phyloP scores from a whole-genome alignment of 2,329 filamentous ascomycete genomes.

The Aureobasidium sp. region DNA sequence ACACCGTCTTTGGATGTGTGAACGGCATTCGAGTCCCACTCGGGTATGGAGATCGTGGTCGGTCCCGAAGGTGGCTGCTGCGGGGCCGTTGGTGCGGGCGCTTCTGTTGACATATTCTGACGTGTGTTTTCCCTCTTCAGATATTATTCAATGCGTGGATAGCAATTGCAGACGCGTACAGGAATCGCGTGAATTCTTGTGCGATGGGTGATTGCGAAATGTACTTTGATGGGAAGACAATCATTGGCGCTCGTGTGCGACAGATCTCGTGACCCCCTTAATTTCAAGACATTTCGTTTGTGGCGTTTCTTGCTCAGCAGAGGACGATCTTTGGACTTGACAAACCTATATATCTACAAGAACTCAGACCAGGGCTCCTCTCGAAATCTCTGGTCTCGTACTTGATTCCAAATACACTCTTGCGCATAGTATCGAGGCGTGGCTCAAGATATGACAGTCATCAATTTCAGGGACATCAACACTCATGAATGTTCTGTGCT shows the following conservation, averaged over 20 bases:
- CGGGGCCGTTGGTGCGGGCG: slow-evolving; percentile 1
- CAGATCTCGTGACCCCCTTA: slow-evolving; percentile 7
- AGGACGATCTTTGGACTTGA: neutral
- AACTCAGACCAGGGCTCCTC: no score
- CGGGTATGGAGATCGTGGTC: slow-evolving; percentile 20
- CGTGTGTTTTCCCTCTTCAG: neutral
- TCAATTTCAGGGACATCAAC: no score
- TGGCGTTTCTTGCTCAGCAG: neutral
- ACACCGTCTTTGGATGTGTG: slow-evolving; percentile 5
- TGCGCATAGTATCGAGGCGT: no score
- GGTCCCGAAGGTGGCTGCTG: slow-evolving; percentile 1
- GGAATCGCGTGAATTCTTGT: neutral
- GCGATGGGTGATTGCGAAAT: neutral
- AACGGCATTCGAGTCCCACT: slow-evolving; percentile 22
- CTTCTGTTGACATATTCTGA: slow-evolving; percentile 11
- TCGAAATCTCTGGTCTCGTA: no score
- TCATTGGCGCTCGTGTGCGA: neutral
- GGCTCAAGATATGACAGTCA: no score
- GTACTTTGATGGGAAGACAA: neutral
- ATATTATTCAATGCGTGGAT: neutral
- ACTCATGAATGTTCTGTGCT: no score
- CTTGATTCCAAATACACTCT: no score
- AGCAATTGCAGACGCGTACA: neutral
- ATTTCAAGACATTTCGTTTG: slow-evolving; percentile 5
- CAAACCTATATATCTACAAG: no score